These are phyloP conservation scores for Nidularia pulvinata DNA, from an alignment of 768 basidiomycete genomes.

Conservation along the genomic window DNA sequence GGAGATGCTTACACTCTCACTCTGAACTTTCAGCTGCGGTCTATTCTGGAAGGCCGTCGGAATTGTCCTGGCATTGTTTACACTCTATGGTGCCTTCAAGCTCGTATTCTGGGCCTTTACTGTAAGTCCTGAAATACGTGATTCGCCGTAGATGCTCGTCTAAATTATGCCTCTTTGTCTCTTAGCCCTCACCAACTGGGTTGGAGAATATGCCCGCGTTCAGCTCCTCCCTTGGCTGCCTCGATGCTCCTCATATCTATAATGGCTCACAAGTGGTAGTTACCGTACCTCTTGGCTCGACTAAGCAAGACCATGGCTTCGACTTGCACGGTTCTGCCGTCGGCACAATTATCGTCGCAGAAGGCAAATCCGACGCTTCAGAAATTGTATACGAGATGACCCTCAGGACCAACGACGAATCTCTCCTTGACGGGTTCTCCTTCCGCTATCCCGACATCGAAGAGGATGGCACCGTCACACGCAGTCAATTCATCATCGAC, in stretches of 20 bases:
- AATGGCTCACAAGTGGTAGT: conserved; percentile 33
- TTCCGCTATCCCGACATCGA: conserved; percentile 32
- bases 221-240: conserved; percentile 51
- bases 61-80: conserved; percentile 39
- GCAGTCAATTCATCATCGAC: conserved; percentile 34
- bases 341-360: conserved; percentile 49
- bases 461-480: conserved; percentile 20
- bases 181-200: conserved; percentile 46
- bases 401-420: conserved; percentile 38
- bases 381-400: conserved; percentile 50
- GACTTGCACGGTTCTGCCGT: conserved; percentile 46
- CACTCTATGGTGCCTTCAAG: conserved; percentile 40
- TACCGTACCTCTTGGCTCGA: conserved; percentile 31
- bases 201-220: conserved; percentile 58
- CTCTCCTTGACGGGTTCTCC: conserved; percentile 33
- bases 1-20: neutral
- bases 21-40: conserved; percentile 32
- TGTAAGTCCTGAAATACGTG: conserved; percentile 33
- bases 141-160: no score
- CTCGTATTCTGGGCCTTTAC: conserved; percentile 45
- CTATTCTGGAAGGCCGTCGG: conserved; percentile 57
- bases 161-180: no score
- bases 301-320: conserved; percentile 38
- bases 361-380: conserved; percentile 34
- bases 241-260: conserved; percentile 41